These are phyloP conservation scores for Saccharomycopsis babjevae DNA, from an alignment of 805 yeast genomes.

Conservation along the genomic window DNA sequence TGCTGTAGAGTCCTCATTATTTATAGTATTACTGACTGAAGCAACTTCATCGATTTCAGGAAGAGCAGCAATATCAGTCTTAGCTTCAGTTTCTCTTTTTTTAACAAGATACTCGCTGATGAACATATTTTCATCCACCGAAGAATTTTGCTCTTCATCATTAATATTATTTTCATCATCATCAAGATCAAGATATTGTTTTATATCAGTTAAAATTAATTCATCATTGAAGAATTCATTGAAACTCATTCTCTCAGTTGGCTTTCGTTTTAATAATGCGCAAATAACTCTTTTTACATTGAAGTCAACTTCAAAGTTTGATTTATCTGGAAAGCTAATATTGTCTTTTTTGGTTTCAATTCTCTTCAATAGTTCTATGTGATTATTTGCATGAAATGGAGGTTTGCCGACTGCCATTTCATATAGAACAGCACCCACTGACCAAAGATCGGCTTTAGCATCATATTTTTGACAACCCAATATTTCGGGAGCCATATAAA, in stretches of 20 bases:
- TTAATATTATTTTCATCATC: conserved; percentile 38
- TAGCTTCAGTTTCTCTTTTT: conserved; percentile 4
- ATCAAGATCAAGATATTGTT: conserved; percentile 25
- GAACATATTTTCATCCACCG: conserved; percentile 70
- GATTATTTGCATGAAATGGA: conserved; percentile 90
- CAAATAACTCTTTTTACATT: conserved; percentile 63
- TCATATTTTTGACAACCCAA: conserved; percentile 88
- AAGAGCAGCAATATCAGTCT: not conserved
- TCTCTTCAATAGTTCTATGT: conserved; percentile 76
- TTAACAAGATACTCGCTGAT: conserved; percentile 64
- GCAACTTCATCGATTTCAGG: not conserved
- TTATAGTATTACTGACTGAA: not conserved
- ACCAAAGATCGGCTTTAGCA: conserved; percentile 97
- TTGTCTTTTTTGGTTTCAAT: conserved; percentile 75
- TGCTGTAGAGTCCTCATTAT: not conserved
- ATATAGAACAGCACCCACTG: conserved; percentile 91
- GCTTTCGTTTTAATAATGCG: conserved; percentile 69
- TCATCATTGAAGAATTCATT: conserved; percentile 77
- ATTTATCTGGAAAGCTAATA: conserved; percentile 57
- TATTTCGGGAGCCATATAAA: conserved; percentile 98
- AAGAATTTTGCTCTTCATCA: conserved; percentile 53
- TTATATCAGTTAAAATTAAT: conserved; percentile 45
- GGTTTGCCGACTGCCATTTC: conserved; percentile 97
- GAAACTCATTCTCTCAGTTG: conserved; percentile 81
- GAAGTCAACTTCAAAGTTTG: conserved; percentile 47